A percentile compares a stretch with the other conserved stretches of the same genome.
Evolutionary conservation across 2,329 filamentous ascomycete species (phyloP).

Genomic region (Colletotrichum paranaense): DNA sequence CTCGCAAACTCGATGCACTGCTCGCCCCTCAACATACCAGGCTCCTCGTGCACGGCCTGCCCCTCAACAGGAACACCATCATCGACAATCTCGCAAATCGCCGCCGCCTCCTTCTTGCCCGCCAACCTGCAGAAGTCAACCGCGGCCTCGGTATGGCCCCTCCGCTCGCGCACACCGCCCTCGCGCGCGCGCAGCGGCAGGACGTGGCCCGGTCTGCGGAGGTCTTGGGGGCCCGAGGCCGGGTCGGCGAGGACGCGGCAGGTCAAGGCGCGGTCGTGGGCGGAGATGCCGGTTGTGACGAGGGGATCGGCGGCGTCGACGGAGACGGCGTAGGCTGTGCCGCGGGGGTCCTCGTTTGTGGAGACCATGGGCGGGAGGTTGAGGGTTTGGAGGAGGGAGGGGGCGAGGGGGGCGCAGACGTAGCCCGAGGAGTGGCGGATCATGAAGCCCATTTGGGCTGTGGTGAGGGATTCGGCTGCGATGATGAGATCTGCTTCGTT

Average conservation of each 20-base stretch:
- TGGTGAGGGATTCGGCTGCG: slow-evolving; percentile 84
- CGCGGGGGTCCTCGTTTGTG: slow-evolving; percentile 80
- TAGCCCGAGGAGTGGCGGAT: slow-evolving; percentile 90
- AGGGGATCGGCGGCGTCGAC: slow-evolving; percentile 81
- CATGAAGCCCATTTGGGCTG: slow-evolving; percentile 95
- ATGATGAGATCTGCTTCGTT: slow-evolving; percentile 99
- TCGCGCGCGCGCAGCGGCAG: slow-evolving; percentile 83
- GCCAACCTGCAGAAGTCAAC: slow-evolving; percentile 90
- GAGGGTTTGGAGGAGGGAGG: slow-evolving; percentile 75
- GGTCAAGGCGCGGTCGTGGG: slow-evolving; percentile 85
- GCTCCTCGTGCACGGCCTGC: slow-evolving; percentile 70
- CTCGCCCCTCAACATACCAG: slow-evolving; percentile 94
- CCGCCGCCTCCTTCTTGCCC: slow-evolving; percentile 80
- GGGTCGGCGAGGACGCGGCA: slow-evolving; percentile 82
- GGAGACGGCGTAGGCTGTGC: slow-evolving; percentile 92
- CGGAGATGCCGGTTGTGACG: slow-evolving; percentile 90
- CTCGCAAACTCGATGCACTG: slow-evolving; percentile 89
- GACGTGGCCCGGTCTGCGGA: slow-evolving; percentile 90
- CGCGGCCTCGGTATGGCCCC: slow-evolving; percentile 93
- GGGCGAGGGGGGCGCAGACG: slow-evolving; percentile 87
- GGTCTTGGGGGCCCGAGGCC: slow-evolving; percentile 64
- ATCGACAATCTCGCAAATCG: slow-evolving; percentile 92
- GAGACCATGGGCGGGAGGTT: slow-evolving; percentile 90
- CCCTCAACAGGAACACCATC: slow-evolving; percentile 81
- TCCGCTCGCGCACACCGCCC: slow-evolving; percentile 83